phyloP scores from a whole-genome alignment of 2,329 filamentous ascomycete genomes.

The Fusarium pseudonygamai region DNA sequence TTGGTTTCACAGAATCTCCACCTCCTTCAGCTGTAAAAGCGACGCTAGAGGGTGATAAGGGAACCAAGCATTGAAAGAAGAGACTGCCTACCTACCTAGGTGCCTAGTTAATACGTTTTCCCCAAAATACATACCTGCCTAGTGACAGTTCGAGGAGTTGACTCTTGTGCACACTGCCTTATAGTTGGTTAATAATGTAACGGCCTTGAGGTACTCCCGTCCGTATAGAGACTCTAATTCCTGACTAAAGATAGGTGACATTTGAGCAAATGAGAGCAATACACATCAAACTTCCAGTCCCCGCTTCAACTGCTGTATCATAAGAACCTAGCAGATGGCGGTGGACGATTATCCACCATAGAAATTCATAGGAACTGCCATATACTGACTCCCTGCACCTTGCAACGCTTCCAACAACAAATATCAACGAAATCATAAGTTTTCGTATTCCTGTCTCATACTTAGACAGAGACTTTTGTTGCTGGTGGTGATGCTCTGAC shows the following conservation, averaged over 20 bases:
- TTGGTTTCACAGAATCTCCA: constrained; percentile 71
- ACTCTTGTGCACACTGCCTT: neutral
- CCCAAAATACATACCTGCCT: neutral
- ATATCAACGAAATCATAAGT: constrained; percentile 19
- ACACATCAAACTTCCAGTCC: constrained; percentile 41
- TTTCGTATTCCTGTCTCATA: constrained; percentile 6
- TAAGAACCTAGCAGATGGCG: constrained; percentile 15
- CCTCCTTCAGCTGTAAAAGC: constrained; percentile 34
- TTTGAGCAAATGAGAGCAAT: constrained; percentile 40
- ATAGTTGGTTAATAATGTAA: neutral
- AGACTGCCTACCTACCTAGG: constrained; percentile 22
- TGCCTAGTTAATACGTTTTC: neutral
- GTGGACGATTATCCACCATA: constrained; percentile 25
- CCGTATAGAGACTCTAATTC: neutral
- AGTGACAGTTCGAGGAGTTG: constrained; percentile 1
- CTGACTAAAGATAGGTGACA: constrained; percentile 12
- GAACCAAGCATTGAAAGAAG: constrained; percentile 50
- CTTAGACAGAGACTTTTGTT: constrained; percentile 28
- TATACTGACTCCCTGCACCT: neutral
- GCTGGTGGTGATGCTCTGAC: constrained; percentile 37
- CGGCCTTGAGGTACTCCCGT: neutral
- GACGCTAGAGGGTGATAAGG: constrained; percentile 48
- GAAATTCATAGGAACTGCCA: constrained; percentile 14
- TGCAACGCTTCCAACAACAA: neutral
- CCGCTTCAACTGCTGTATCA: constrained; percentile 27